phyloP scores from a whole-genome alignment of 768 basidiomycete species.

The Boletus patriciae region DNA sequence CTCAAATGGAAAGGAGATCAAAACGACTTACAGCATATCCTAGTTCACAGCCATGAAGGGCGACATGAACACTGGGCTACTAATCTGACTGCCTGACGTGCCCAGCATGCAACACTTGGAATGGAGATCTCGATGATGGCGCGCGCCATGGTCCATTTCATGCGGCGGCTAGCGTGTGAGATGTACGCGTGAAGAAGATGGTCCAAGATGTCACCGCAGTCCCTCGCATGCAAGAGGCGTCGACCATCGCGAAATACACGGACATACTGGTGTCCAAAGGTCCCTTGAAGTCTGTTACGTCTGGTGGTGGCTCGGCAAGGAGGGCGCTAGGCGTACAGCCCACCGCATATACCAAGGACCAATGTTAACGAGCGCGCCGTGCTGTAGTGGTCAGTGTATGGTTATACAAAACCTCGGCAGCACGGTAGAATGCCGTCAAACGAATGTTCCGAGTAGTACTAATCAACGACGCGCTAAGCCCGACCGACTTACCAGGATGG shows the following conservation, averaged over 20 bases:
- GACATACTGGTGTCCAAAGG: neutral
- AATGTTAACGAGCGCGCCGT: neutral
- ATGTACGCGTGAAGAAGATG: neutral
- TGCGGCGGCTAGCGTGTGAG: neutral
- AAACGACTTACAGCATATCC: neutral
- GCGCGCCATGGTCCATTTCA: neutral
- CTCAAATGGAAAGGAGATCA: neutral
- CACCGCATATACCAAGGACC: neutral
- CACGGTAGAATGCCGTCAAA: conserved; percentile 13
- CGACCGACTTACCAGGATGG: neutral
- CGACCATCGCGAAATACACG: neutral
- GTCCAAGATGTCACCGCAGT: neutral
- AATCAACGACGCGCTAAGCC: neutral
- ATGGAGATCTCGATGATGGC: neutral
- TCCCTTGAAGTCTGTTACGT: neutral
- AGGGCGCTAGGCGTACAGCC: neutral
- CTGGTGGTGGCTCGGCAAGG: neutral
- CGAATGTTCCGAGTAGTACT: neutral
- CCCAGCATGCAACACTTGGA: neutral
- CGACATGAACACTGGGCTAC: neutral
- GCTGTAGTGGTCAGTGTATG: neutral
- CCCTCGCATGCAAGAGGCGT: neutral
- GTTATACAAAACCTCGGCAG: conserved; percentile 2
- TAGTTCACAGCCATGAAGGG: neutral
- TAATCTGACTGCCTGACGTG: neutral